A percentile compares a stretch with the other conserved stretches of the same genome.
These are phyloP conservation scores for Paraconiothyrium sp. DNA, from an alignment of 2,329 filamentous ascomycete species.

Conservation along the genomic window DNA sequence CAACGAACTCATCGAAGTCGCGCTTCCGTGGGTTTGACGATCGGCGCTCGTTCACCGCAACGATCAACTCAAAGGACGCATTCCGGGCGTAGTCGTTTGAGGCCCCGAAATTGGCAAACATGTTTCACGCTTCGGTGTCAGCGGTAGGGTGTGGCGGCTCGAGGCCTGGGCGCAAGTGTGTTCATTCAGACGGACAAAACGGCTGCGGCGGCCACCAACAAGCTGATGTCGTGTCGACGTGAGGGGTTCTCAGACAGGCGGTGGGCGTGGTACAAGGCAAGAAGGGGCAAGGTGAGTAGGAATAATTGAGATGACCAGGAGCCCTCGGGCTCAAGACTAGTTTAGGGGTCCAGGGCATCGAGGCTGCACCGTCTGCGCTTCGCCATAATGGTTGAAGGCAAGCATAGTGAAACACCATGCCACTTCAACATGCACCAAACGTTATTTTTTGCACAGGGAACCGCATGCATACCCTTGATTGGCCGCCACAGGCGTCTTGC, in stretches of 20 bases:
- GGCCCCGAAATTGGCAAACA: neutral
- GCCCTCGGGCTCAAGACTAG: constrained; percentile 19
- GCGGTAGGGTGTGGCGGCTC: neutral
- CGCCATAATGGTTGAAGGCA: neutral
- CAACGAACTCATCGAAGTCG: neutral
- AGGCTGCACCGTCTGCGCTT: neutral
- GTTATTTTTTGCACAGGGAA: constrained; percentile 26
- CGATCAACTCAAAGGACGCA: neutral
- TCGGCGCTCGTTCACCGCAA: neutral
- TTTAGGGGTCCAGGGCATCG: constrained; percentile 21
- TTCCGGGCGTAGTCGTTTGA: neutral
- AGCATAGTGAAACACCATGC: constrained; percentile 7
- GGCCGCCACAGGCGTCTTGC: constrained; percentile 26
- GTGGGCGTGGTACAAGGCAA: neutral
- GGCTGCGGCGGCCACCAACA: neutral
- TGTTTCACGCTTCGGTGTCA: neutral
- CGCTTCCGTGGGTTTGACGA: neutral
- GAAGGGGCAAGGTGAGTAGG: neutral
- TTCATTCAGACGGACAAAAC: neutral
- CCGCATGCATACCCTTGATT: constrained; percentile 26
- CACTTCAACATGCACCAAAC: constrained; percentile 10
- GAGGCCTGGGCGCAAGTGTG: neutral
- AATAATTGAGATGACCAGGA: constrained; percentile 7
- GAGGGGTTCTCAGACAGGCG: neutral
- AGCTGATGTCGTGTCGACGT: neutral